Evolutionary conservation across 2,329 filamentous ascomycete genomes (phyloP).

Genomic region (Neoascochyta sp.): DNA sequence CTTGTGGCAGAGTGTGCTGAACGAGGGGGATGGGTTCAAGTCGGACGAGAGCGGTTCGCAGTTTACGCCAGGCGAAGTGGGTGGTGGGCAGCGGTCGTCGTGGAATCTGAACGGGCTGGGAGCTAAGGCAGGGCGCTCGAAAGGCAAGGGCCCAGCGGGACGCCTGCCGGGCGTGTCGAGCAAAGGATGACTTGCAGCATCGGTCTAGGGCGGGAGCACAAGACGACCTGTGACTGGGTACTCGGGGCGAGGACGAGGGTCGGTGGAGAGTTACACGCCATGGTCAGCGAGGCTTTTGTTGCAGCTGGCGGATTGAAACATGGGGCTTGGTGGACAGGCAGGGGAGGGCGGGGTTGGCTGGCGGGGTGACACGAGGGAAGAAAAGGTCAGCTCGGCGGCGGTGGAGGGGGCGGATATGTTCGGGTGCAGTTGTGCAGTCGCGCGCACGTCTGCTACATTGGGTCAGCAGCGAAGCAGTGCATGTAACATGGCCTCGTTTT

Average conservation of each 20-base stretch:
- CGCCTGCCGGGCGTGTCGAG: conserved; percentile 33
- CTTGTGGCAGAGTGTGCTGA: conserved; percentile 69
- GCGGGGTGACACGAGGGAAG: conserved; percentile 30
- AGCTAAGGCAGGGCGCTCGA: conserved; percentile 29
- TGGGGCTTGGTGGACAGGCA: conserved; percentile 24
- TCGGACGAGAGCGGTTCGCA: conserved; percentile 43
- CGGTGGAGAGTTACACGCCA: conserved; percentile 29
- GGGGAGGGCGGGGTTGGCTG: conserved; percentile 21
- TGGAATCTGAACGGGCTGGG: conserved; percentile 30
- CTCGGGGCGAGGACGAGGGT: conserved; percentile 26
- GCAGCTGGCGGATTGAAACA: conserved; percentile 36
- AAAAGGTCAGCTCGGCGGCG: conserved; percentile 28
- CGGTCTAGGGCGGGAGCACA: conserved; percentile 26
- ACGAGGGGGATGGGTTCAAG: conserved; percentile 71
- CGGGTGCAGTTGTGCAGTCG: conserved; percentile 31
- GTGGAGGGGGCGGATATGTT: conserved; percentile 32
- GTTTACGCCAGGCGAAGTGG: conserved; percentile 30
- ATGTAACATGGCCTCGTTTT: conserved; percentile 39
- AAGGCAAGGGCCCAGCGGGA: conserved; percentile 39
- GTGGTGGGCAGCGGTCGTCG: conserved; percentile 21
- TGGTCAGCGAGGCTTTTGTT: conserved; percentile 27
- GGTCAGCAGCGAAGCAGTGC: conserved; percentile 23
- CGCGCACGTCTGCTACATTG: conserved; percentile 14
- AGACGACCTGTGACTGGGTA: conserved; percentile 32
- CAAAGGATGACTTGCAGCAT: conserved; percentile 42